Percentiles rank a stretch among this genome's conserved stretches.
Evolutionary conservation across 805 yeast genomes (phyloP).

Genomic region (Nakazawaea holstii): DNA sequence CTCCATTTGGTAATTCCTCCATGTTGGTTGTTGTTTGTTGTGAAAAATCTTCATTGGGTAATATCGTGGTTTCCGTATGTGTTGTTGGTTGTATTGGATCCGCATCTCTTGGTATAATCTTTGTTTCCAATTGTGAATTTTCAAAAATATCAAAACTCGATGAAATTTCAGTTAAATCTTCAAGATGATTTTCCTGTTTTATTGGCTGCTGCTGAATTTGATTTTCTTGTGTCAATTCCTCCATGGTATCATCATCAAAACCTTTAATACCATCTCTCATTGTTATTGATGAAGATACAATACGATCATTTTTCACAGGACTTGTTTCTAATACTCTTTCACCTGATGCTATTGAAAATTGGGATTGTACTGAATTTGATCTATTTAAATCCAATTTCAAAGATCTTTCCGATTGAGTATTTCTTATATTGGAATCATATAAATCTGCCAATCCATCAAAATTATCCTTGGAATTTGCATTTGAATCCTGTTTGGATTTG

Average conservation of each 20-base stretch:
- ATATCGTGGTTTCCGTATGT: no score
- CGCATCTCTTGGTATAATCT: background rate
- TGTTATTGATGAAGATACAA: slow-evolving; percentile 13
- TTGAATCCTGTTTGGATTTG: slow-evolving; percentile 11
- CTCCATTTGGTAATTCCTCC: no score
- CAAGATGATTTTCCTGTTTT: background rate
- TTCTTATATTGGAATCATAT: slow-evolving; percentile 28
- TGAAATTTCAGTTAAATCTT: background rate
- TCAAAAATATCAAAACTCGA: background rate
- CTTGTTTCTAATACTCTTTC: slow-evolving; percentile 22
- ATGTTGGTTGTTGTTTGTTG: no score
- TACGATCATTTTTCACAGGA: slow-evolving; percentile 11
- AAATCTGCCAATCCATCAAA: slow-evolving; percentile 25
- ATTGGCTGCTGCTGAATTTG: background rate
- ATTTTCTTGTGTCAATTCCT: slow-evolving; percentile 9
- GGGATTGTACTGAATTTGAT: slow-evolving; percentile 22
- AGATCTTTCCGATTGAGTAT: slow-evolving; percentile 18
- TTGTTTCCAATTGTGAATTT: background rate
- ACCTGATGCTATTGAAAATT: slow-evolving; percentile 21
- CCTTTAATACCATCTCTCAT: slow-evolving; percentile 19
- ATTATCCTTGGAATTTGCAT: slow-evolving; percentile 11
- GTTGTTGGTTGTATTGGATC: background rate
- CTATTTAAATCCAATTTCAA: slow-evolving; percentile 24
- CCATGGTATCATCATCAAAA: slow-evolving; percentile 16
- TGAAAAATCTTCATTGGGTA: no score